These are phyloP conservation scores for Fusarium sp. DNA, from an alignment of 2,329 filamentous ascomycete species.

Conservation along the genomic window DNA sequence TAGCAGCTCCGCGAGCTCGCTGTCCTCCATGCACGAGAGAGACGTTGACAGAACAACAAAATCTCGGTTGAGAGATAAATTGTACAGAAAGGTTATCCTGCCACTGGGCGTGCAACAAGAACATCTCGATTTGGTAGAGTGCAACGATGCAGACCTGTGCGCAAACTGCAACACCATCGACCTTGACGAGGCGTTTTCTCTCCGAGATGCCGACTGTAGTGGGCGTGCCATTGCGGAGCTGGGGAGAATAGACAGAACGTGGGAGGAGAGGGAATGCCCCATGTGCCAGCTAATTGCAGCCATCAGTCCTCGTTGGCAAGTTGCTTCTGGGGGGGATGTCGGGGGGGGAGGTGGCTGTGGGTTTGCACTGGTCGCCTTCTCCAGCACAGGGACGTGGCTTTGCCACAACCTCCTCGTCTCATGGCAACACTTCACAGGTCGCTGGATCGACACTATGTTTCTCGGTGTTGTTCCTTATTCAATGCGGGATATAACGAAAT, in stretches of 20 bases:
- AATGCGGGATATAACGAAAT: not conserved
- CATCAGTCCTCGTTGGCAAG: not conserved
- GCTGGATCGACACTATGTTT: not conserved
- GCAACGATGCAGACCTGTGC: not conserved
- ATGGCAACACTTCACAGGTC: not conserved
- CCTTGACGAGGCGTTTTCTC: not conserved
- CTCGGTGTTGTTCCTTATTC: not conserved
- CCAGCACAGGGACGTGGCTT: not conserved
- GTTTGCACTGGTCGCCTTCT: not conserved
- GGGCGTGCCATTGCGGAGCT: not conserved
- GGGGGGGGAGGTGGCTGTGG: no score
- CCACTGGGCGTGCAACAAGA: not conserved
- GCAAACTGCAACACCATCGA: not conserved
- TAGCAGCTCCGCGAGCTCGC: not conserved
- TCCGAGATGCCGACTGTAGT: not conserved
- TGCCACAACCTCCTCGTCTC: accelerated
- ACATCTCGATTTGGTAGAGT: not conserved
- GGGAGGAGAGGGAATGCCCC: not conserved
- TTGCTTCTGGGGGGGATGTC: not conserved
- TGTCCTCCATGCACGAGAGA: no score
- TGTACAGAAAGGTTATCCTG: no score
- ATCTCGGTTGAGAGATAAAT: no score
- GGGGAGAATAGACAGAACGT: not conserved
- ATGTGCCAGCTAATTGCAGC: not conserved
- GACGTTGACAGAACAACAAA: no score